Evolutionary conservation across 2,329 filamentous ascomycete species (phyloP), one percentile per base, ranked within the genome.

Genomic region (Aureobasidium lini): DNA sequence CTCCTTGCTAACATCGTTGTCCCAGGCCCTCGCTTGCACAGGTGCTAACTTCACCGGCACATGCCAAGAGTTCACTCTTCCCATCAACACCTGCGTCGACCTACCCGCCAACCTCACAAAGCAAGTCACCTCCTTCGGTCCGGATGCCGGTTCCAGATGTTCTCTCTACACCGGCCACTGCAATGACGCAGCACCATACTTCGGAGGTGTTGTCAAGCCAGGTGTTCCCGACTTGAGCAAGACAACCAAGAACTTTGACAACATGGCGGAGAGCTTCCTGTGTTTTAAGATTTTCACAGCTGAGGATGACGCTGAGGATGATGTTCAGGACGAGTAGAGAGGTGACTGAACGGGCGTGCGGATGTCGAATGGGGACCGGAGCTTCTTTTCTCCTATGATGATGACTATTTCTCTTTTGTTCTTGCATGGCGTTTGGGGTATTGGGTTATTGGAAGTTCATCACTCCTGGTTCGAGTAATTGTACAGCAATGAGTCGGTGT

Each of bases 41-140:
- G 59, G 39, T 18, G 32, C 46, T 46, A 61, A 61, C 53, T 61
- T 28, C 43, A 57, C 48, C 28, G 59, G 37, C 23, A 6, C 15
- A 2, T 61, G 59, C 52, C 11, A 34, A 3, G 28, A 44, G 7
- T 6, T 49, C 31, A 36, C 15, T 15, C 28, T 42, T 18, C 43
- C 59, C 8, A 18, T 61, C 13, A 34, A 50, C 39, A 44, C 28
- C n/a, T 61, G 59, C 46, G 39, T 49, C 53, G 39, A 57, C 40
- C 31, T 59, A 7, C 59, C 52, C 23, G 29, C 16, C 18, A 40
- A 15, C 6, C 31, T 49, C 36, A 50, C n/a, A 11, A 46, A 61
- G 11, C 40, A 42, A 11, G 52, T 61, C 16, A 50, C 50, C 3
- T 28, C 52, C 13, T 57, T 61, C 46, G 44, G 53, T 10, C 59